Evolutionary conservation across 179 eudicot genomes (phyloP), one percentile per base, ranked within the genome.

Genomic region (Spergularia azorica): DNA sequence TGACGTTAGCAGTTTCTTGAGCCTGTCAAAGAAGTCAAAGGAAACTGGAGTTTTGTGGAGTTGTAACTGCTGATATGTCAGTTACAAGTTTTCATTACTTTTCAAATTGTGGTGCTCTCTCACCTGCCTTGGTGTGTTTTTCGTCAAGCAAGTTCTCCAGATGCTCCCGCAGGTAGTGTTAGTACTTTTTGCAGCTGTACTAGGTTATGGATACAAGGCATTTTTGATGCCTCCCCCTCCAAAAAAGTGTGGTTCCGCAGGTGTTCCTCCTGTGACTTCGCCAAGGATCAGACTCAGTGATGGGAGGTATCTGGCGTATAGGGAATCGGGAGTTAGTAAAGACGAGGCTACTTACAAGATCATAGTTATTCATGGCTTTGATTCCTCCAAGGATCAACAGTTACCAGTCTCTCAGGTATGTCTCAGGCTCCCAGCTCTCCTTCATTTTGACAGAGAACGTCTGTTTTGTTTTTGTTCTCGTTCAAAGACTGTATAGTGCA

Each of bases 351-450:
- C 72, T 55, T 87, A 83, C 87, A 95, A 81, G 80, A 80, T 92
- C 63, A 84, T 95, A 54, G 72, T 92, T 72, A 85, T 90, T 67
- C 97, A 95, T 84, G 98, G 98, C 11, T 92, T 95, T 80, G 96
- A 80, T 56, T 86, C 93, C 82, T 86, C 89, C 78, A 95, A 92
- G 73, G 96, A 95, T 14, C 80, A 86, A 85, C 83, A 58, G 54
- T 83, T 89, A 57, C 75, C 85, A 73, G 85, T 87, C 17, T 83
- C 98, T 76, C 84, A 88, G 71, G 98, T 92, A 88, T 51, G 76
- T 63, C 39, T 36, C 39, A 3, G 39, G 39, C 11, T 69, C 67
- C 73, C 54, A 62, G 46, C 54, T 12, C 38, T 70, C 55, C 48
- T 70, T 74, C 75, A 59, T 67, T 38, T 59, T 20, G 41, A 11